phyloP scores from a whole-genome alignment of 23 red algal genomes.

The Gracilaria gracilis region DNA sequence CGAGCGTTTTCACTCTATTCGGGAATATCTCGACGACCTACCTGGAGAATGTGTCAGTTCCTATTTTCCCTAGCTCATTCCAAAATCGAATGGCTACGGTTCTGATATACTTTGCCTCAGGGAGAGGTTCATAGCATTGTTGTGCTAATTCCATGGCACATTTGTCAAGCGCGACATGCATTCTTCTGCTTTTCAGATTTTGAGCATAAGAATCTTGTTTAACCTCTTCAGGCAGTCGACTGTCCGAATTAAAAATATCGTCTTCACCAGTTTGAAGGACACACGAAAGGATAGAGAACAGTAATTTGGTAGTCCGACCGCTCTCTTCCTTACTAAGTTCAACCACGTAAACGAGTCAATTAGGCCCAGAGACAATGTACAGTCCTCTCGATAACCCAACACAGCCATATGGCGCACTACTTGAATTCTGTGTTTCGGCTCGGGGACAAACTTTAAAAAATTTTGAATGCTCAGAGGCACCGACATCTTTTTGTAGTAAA shows the following conservation, averaged over 20 bases:
- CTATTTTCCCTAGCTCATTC: slow-evolving; percentile 32
- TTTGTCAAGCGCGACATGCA: neutral
- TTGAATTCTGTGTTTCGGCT: too few relatives aligned
- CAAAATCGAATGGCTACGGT: neutral
- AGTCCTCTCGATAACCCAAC: neutral
- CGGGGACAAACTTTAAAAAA: too few relatives aligned
- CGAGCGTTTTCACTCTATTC: neutral
- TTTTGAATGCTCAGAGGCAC: too few relatives aligned
- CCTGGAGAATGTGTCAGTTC: slow-evolving; percentile 4
- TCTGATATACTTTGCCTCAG: neutral
- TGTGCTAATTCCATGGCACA: neutral
- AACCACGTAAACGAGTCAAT: neutral
- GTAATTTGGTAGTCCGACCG: neutral
- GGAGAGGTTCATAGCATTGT: neutral
- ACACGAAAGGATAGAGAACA: neutral
- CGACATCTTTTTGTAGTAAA: too few relatives aligned
- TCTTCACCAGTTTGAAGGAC: neutral
- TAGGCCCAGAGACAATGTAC: neutral
- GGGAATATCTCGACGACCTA: neutral
- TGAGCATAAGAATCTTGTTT: neutral
- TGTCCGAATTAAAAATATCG: neutral
- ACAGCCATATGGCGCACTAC: neutral
- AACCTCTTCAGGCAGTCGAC: neutral
- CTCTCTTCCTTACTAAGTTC: too few relatives aligned
- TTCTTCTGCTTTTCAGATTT: neutral